Evolutionary conservation across 441 rosid species (phyloP), one percentile per base, ranked within the genome.

Genomic region (Brassica hybrid): DNA sequence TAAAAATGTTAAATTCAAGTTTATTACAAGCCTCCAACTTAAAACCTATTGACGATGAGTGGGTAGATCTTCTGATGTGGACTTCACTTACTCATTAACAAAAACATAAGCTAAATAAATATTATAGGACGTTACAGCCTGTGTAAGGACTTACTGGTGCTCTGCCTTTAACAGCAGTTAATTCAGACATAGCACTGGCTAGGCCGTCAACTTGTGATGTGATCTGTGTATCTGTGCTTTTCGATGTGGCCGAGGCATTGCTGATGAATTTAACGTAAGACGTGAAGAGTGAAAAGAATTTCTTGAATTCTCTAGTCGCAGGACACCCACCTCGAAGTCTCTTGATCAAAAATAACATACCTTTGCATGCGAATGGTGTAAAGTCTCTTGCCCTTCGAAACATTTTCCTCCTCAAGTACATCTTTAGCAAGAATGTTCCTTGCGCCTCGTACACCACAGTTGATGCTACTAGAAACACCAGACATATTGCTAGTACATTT

Each of bases 401-500:
- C 4, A 69, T 5, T 7, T 4, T 71, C 48, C 12, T 67, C 52
- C 0, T 61, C n/a, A 79, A 4, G 71, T 79, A 79, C 16, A 50
- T 10, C 32, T 52, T 73, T 52, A 79, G 43, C 3, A 79, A 54
- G 78, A 79, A 79, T 1, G 38, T 6, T 5, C 81, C 81, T 62
- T 73, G 74, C 16, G n/a, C 81, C 17, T 79, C 77, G 45, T 73
- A 67, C 2, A 79, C 7, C n/a, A 73, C 71, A 60, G 66, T 62
- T 79, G 81, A 73, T 73, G 65, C 74, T 18, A 79, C 61, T 2
- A 79, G 30, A 54, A 73, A 54, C 74, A 68, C 11, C 13, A 79
- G 38, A 41, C 78, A 79, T 11, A 68, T 9, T 23, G 74, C 74
- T 54, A 79, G 6, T 38, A 36, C 5, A 7, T 61, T 79, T 54